Percentiles rank a stretch among this genome's conserved stretches.
Evolutionary conservation across 1,284 basidiomycete species (phyloP).

Genomic region (Puccinia hordei): DNA sequence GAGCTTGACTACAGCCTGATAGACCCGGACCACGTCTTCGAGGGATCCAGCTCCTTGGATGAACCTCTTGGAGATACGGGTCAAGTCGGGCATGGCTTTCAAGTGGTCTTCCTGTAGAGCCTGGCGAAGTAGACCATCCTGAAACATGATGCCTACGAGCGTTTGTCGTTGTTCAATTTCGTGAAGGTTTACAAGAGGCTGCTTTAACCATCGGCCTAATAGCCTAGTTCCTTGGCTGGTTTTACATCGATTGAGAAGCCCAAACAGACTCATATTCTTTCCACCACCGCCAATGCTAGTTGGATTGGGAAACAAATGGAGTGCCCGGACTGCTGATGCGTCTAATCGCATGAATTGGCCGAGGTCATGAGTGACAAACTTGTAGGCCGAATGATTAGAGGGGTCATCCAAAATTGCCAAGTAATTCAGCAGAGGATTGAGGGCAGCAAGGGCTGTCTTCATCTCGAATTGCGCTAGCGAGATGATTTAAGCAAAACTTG

Average conservation of each 20-base stretch:
- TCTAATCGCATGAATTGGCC: constrained; percentile 94
- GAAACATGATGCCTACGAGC: constrained; percentile 82
- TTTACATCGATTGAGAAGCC: constrained; percentile 91
- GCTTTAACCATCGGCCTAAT: constrained; percentile 91
- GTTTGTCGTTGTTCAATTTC: constrained; percentile 86
- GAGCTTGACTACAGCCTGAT: constrained; percentile 81
- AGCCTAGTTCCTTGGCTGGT: constrained; percentile 92
- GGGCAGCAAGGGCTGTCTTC: constrained; percentile 75
- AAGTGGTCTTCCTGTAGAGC: constrained; percentile 83
- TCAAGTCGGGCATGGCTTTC: constrained; percentile 90
- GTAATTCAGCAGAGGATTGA: constrained; percentile 80
- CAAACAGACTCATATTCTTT: constrained; percentile 83
- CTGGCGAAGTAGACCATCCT: constrained; percentile 73
- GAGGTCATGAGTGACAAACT: constrained; percentile 82
- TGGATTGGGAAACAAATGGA: constrained; percentile 79
- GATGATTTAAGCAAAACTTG: neutral
- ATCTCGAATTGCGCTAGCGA: constrained; percentile 72
- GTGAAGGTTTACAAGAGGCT: constrained; percentile 90
- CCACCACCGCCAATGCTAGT: constrained; percentile 63
- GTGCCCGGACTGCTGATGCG: constrained; percentile 85
- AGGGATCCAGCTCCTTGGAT: constrained; percentile 79
- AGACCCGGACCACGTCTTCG: constrained; percentile 94
- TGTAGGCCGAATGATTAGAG: constrained; percentile 78
- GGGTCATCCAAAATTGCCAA: constrained; percentile 79
- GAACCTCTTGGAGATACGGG: constrained; percentile 88